Evolutionary conservation across 2,329 filamentous ascomycete genomes (phyloP), one percentile per base, ranked within the genome.

Genomic region (Fusarium agapanthi): DNA sequence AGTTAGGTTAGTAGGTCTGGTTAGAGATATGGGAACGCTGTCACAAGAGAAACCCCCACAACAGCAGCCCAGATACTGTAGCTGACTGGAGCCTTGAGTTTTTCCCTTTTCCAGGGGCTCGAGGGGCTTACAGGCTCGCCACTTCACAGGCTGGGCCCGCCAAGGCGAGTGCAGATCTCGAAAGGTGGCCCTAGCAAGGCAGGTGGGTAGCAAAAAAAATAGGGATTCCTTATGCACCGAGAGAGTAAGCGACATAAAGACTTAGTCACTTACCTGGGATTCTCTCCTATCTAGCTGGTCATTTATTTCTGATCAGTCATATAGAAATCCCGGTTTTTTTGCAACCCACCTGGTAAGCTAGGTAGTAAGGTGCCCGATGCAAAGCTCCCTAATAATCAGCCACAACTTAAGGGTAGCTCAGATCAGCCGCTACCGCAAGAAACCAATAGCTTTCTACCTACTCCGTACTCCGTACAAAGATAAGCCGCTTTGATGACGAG

Each of bases 1-100:
- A 30, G 44, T 18, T 22, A 50, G 28, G 41, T 26, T 26, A 34
- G 20, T 45, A 32, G 24, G 30, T 55, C 50, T 65, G 60, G 43
- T 53, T 54, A 40, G 34, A 68, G 72, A 75, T 76, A 75, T 72
- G 75, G 76, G 69, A 78, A 73, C 75, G 66, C 76, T 76, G 75
- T 78, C 77, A 79, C 74, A 80, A 79, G 72, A 76, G 76, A 78
- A 80, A 77, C 77, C 67, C 61, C 64, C 68, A 65, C 64, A 51
- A 59, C 64, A 51, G 38, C 26, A 53, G 41, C 20, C 55, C 40
- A 35, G 32, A 32, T 20, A 57, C 35, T 60, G 59, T 40, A 69
- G 67, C 53, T 64, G 57, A 48, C 57, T 62, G 61, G 69, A 69
- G 69, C 67, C 63, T 74, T 62, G 59, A 50, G 64, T 60, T 60